These are phyloP conservation scores for Alternaria longipes DNA, from an alignment of 2,329 filamentous ascomycete species.

Conservation along the genomic window DNA sequence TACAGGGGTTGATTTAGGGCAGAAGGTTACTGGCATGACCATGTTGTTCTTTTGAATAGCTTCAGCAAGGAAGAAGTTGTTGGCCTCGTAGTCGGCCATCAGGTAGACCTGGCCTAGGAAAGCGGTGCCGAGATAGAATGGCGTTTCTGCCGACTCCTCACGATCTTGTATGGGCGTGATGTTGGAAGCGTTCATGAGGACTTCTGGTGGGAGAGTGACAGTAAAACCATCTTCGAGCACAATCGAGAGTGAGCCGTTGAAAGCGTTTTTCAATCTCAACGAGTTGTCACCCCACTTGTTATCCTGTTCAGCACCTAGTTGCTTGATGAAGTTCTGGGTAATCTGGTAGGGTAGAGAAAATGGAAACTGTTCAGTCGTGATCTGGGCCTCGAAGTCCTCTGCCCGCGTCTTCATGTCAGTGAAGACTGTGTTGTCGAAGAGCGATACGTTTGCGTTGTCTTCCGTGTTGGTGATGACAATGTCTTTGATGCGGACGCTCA, in stretches of 20 bases:
- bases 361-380: conserved; percentile 56
- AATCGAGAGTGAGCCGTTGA: conserved; percentile 54
- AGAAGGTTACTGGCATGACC: conserved; percentile 55
- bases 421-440: conserved; percentile 46
- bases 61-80: conserved; percentile 53
- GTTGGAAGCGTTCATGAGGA: conserved; percentile 51
- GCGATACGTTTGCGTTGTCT: conserved; percentile 44
- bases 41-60: conserved; percentile 52
- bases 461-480: conserved; percentile 49
- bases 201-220: conserved; percentile 51
- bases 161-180: conserved; percentile 49
- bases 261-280: conserved; percentile 48
- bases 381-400: conserved; percentile 50
- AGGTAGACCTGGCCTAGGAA: conserved; percentile 57
- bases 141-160: conserved; percentile 35
- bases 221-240: conserved; percentile 53
- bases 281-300: conserved; percentile 52
- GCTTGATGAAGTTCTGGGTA: conserved; percentile 52
- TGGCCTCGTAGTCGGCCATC: conserved; percentile 54
- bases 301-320: conserved; percentile 46
- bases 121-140: conserved; percentile 52
- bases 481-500: conserved; percentile 53
- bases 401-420: conserved; percentile 43
- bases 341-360: conserved; percentile 53
- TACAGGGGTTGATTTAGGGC: conserved; percentile 49